phyloP scores from a whole-genome alignment of 192 early-diverging fungal species.

The Coemansia sp. region DNA sequence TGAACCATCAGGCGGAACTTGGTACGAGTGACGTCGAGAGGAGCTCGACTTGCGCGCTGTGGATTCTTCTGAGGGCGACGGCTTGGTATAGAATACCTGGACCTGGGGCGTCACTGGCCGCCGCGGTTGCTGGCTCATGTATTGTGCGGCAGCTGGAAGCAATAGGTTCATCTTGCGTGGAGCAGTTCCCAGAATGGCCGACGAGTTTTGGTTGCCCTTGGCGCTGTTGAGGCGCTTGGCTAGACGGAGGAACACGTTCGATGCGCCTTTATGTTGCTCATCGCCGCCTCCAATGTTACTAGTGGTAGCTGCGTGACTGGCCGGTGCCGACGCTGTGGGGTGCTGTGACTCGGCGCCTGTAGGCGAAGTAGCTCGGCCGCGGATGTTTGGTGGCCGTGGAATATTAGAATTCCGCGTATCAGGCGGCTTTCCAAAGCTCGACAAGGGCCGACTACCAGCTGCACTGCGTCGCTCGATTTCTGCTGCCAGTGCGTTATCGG shows the following conservation, averaged over 20 bases:
- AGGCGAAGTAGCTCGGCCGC: conserved; percentile 49
- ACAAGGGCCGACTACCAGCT: conserved; percentile 25
- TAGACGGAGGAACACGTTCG: conserved; percentile 50
- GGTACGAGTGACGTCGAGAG: conserved; percentile 53
- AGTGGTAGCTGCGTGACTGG: conserved; percentile 9
- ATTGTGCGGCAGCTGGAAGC: conserved; percentile 50
- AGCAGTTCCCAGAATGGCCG: conserved; percentile 36
- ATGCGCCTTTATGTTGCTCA: conserved; percentile 7
- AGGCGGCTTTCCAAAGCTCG: conserved; percentile 43
- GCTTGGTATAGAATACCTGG: conserved; percentile 45
- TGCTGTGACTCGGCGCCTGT: conserved; percentile 37
- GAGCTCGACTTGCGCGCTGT: conserved; percentile 22
- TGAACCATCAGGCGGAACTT: conserved; percentile 19
- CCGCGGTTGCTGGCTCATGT: conserved; percentile 51
- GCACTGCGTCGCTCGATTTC: background rate
- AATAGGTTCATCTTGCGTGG: conserved; percentile 55
- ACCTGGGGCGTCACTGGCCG: conserved; percentile 37
- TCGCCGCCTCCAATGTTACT: conserved; percentile 10
- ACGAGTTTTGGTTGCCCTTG: conserved; percentile 15
- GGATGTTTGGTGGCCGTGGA: conserved; percentile 44
- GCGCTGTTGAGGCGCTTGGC: conserved; percentile 48
- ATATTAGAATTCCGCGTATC: conserved; percentile 42
- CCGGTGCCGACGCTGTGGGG: background rate
- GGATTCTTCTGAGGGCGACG: conserved; percentile 15
- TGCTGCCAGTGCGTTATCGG: background rate